A percentile compares a stretch with the other conserved stretches of the same genome.
Conservation (phyloP, 2,329 filamentous ascomycete genomes). For the Capronia americana region DNA sequence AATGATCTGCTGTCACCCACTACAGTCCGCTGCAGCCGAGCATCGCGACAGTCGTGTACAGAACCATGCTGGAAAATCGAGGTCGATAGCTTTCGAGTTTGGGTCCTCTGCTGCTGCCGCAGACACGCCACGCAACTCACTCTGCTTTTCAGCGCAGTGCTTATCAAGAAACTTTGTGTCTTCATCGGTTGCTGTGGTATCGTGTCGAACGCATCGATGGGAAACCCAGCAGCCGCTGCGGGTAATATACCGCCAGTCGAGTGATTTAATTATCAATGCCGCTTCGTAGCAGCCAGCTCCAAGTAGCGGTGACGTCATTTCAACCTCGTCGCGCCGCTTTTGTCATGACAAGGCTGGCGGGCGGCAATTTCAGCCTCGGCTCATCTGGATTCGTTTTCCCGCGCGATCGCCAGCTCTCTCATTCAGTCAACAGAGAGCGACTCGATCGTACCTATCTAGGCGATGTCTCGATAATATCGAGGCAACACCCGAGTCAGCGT, state of each 20-base stretch:
- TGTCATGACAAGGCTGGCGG: not conserved
- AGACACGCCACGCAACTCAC: conserved; percentile 28
- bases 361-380: not conserved
- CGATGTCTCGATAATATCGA: not conserved
- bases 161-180: conserved; percentile 10
- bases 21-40: not conserved
- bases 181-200: conserved; percentile 1
- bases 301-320: not conserved
- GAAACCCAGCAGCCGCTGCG: not conserved
- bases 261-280: not conserved
- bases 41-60: not conserved
- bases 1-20: conserved; percentile 6
- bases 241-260: not conserved
- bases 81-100: conserved; percentile 8
- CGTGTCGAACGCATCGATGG: no score
- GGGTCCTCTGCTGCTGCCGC: conserved; percentile 9
- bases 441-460: not conserved
- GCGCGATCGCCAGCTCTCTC: not conserved
- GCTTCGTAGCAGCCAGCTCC: conserved; percentile 1
- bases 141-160: not conserved
- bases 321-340: not conserved
- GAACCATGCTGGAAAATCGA: not conserved
- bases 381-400: not conserved
- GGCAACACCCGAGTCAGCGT: not conserved
- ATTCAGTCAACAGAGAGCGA: not conserved